phyloP scores from a whole-genome alignment of 2,329 filamentous ascomycete genomes.

The Colletotrichum truncatum region DNA sequence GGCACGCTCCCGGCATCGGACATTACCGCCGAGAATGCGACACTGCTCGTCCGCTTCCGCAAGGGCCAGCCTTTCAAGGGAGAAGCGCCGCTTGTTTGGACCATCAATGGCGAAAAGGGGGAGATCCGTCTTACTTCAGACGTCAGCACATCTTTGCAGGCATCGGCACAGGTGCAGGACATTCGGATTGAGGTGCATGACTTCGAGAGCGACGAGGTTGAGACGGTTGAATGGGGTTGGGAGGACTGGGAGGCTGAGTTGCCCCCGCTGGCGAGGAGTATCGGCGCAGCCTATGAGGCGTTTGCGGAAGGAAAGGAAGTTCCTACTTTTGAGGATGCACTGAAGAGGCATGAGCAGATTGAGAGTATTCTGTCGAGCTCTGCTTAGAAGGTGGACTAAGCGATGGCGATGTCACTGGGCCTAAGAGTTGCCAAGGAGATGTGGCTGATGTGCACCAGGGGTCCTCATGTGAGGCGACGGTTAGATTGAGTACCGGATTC shows the following conservation, averaged over 20 bases:
- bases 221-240: constrained; percentile 54
- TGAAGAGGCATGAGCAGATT: constrained; percentile 19
- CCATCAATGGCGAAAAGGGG: constrained; percentile 60
- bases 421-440: no score
- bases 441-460: no score
- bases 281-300: constrained; percentile 65
- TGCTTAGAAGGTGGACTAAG: background rate
- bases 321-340: constrained; percentile 19
- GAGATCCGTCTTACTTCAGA: constrained; percentile 45
- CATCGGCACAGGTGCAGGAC: constrained; percentile 44
- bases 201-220: constrained; percentile 53
- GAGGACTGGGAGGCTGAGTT: constrained; percentile 56
- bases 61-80: constrained; percentile 59
- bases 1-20: constrained; percentile 44
- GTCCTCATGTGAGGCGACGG: no score
- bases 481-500: no score
- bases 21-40: constrained; percentile 42
- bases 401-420: no score
- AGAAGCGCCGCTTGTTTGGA: constrained; percentile 56
- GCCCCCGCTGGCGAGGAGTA: constrained; percentile 53
- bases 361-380: background rate
- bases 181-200: constrained; percentile 62
- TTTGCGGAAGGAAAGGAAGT: constrained; percentile 45
- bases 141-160: constrained; percentile 34
- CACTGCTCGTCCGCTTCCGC: constrained; percentile 54